Base-by-base conservation (phyloP, 2,329 filamentous ascomycete genomes). In the Helicocarpus griseus region DNA sequence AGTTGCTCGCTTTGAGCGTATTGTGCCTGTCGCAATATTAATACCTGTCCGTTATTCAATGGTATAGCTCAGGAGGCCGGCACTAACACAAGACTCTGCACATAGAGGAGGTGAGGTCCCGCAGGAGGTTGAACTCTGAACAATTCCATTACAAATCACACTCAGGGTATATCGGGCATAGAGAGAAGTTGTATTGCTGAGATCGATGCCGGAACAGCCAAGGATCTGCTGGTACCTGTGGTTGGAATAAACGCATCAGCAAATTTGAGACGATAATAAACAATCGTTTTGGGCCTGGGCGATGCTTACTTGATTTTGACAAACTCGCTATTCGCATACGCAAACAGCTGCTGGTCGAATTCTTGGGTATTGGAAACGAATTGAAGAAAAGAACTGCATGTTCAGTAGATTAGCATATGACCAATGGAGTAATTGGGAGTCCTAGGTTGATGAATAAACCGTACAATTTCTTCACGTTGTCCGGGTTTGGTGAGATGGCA, bases 121-220 rank as follows among this genome's bases (percentile, higher is more conserved):
- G n/a, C 76, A 68, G 0, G 71, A 65, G 61, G 85, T 82, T 4
- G 93, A 97, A 65, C 89, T 90, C 69, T 98, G 93, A 48, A 98
- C 81, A 64, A 98, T 86, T 58, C 87, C 80, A 75, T 94, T 97
- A 77, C 93, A 98, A 57, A 98, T 79, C 57, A 94, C 85, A 55
- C 87, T 93, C 44, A 83, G 93, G 4, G 91, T 95, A 71, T 91
- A 98, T 61, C 93, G 85, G 46, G 93, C 91, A 70, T 98, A 98
- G 63, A 90, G 80, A 62, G 86, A 79, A 59, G 81, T 85, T 3
- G 89, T 85, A 65, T 95, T 87, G 51, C 81, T 81, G 52, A 90
- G 78, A 63, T 93, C 81, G 61, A 96, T 76, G 56, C 80, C 79
- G 45, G 79, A 77, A 67, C 93, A 98, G 51, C 91, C 91, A 57